Conservation (phyloP, 257 asterid species). For the Nicotiana paniculata region DNA sequence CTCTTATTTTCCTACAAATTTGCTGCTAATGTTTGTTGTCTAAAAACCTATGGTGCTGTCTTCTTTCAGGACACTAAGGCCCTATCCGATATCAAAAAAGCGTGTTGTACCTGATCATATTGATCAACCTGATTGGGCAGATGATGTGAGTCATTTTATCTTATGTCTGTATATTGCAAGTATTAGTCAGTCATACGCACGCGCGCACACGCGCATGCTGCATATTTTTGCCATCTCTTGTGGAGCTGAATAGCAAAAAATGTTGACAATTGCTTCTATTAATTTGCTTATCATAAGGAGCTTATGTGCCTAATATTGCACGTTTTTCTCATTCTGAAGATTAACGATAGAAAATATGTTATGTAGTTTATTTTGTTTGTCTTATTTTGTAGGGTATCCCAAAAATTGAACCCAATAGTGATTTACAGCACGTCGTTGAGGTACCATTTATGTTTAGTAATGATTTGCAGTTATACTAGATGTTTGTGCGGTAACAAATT, state of each 20-base stretch:
- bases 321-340: not conserved
- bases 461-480: not conserved
- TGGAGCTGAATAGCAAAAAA: not conserved
- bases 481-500: not conserved
- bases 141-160: conserved; percentile 54
- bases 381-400: conserved; percentile 68
- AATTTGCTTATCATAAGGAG: not conserved
- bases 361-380: not conserved
- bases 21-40: not conserved
- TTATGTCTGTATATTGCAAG: not conserved
- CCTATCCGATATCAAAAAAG: conserved; percentile 69
- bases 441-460: conserved; percentile 30
- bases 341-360: not conserved
- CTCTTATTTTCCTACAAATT: not conserved
- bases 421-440: conserved; percentile 89
- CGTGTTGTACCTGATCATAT: conserved; percentile 69
- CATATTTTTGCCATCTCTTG: not conserved
- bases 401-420: conserved; percentile 84
- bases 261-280: not conserved
- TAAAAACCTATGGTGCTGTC: not conserved
- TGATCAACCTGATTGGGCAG: conserved; percentile 95
- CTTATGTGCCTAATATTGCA: not conserved
- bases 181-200: not conserved
- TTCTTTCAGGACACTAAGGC: conserved; percentile 53
- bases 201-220: not conserved